These are phyloP conservation scores for Cadophora sp. DNA, from an alignment of 2,329 filamentous ascomycete species.

Conservation along the genomic window DNA sequence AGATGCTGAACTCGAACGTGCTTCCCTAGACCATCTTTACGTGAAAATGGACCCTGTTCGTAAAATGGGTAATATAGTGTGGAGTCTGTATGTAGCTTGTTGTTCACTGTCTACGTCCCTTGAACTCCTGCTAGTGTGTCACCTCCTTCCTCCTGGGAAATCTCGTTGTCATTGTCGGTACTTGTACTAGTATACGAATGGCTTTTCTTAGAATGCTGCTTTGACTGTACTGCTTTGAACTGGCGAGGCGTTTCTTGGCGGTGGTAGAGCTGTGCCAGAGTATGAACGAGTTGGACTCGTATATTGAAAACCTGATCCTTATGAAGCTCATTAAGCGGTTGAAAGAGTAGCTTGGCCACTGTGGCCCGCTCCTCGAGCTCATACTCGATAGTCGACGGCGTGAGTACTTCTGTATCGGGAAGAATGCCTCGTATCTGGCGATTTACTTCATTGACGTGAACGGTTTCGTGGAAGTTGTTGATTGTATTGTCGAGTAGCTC, in stretches of 20 bases:
- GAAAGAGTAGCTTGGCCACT: conserved; percentile 35
- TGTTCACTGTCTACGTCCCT: neutral
- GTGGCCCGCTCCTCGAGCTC: conserved; percentile 36
- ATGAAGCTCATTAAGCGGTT: conserved; percentile 29
- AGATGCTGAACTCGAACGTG: neutral
- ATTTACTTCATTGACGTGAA: conserved; percentile 35
- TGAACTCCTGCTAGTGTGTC: neutral
- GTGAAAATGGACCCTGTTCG: neutral
- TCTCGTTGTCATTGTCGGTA: neutral
- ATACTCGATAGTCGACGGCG: conserved; percentile 34
- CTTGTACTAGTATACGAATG: neutral
- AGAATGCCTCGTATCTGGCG: conserved; percentile 34
- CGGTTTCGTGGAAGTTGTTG: conserved; percentile 34
- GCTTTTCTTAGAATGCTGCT: neutral
- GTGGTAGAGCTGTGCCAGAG: neutral
- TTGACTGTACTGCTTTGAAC: neutral
- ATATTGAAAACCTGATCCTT: conserved; percentile 34
- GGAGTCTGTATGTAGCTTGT: neutral
- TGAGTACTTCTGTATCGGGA: conserved; percentile 31
- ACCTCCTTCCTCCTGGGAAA: neutral
- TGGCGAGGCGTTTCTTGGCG: conserved; percentile 6
- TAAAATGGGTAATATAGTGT: neutral
- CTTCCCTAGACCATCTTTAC: neutral
- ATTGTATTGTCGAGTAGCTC: conserved; percentile 33
- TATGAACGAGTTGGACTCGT: conserved; percentile 29